Evolutionary conservation across 495 filamentous ascomycete genomes (phyloP), one percentile per base, ranked within the genome.

Genomic region (Tuber indicum): DNA sequence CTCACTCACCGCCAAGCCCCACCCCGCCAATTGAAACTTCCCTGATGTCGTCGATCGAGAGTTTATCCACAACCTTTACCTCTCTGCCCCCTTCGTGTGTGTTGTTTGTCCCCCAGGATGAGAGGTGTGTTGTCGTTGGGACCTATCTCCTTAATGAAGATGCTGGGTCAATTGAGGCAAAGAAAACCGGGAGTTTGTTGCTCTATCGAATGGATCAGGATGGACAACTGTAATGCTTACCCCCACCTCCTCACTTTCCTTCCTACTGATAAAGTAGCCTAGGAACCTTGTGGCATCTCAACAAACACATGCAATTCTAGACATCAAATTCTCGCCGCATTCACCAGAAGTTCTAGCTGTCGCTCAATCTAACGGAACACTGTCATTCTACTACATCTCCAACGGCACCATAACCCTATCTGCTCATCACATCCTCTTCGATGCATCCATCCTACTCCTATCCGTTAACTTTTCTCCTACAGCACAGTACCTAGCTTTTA

Each of bases 81-180:
- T 86, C 89, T 74, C 84, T 88, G 43, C 94, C 93, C 17, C 94
- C 94, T 2, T 93, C 93, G 83, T 97, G 94, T 83, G 86, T 97
- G 21, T 91, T 94, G 77, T 95, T 97, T 83, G 92, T 90, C 74
- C 92, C 91, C 0, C 82, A 84, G 8, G 81, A 89, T 52, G 89
- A 89, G 10, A 86, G 91, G 14, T 89, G 90, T 79, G 91, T 97
- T 79, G 84, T 97, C 1, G 87, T 97, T 58, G 96, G 96, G 36
- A 97, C 96, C 2, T 99, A 99, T 84, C 86, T 91, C 71, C 87
- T 98, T 42, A 43, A 82, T n/a, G 75, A 80, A 16, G 73, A 71
- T 32, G 71, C 74, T 21, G 80, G 21, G 3, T 83, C 76, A 12
- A 84, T 86, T 49, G 79, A 79, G 23, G 75, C 79, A 23, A 81